Evolutionary conservation across 2,329 filamentous ascomycete genomes (phyloP), one percentile per base, ranked within the genome.

Genomic region (Septoria petroselini): DNA sequence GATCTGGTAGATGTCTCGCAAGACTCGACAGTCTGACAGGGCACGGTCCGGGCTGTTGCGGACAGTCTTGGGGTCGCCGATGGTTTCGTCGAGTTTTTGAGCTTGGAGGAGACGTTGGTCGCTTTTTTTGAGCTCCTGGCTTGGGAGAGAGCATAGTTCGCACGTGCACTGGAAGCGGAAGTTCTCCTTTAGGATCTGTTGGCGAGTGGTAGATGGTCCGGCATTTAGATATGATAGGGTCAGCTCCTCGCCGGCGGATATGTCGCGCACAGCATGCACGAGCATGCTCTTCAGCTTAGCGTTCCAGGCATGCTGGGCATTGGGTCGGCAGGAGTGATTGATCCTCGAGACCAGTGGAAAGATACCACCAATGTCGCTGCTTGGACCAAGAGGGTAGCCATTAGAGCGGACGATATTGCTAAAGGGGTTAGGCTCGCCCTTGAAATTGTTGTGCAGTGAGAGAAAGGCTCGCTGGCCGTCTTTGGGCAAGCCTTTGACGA

Each of bases 241-340:
- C 35, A 71, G 65, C 48, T 72, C 68, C 41, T 70, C 64, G 15
- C 64, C 67, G 41, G 65, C 56, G 2, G 48, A 17, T 17, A 72
- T 70, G 15, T 68, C 61, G 51, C 62, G 61, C 34, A 68, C 45
- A 45, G 68, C 64, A 59, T 71, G 63, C 1, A 71, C 58, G 8
- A 54, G 50, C 54, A 58, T 57, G 4, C 44, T 23, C 1, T 48
- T 35, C 3, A 45, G 43, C 19, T 58, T 61, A 14, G 62, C 46
- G 41, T 71, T 71, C 66, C 65, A 72, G 34, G 54, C 48, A 33
- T 68, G 65, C 43, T 66, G 60, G 19, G 65, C 64, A 40, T 72
- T 72, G 21, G 65, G 62, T 38, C 64, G 57, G 46, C 69, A 73
- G 27, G 66, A 58, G 45, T 71, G 68, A 33, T 72, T 72, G 48